phyloP scores from a whole-genome alignment of 805 yeast species.

The Wickerhamiella kurtzmanii region DNA sequence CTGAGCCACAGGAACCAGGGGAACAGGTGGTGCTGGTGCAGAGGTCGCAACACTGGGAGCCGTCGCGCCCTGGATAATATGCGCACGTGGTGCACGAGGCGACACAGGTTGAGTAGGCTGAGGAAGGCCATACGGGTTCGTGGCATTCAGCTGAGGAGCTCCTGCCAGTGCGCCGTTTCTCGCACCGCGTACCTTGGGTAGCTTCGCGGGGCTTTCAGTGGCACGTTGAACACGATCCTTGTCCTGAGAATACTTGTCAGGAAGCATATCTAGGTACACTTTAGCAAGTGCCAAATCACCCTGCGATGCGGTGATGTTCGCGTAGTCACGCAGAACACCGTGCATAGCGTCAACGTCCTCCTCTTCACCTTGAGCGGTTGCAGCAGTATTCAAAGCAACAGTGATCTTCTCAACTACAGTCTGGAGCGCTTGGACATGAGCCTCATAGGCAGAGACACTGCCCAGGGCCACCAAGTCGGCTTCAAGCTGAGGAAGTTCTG shows the following conservation, averaged over 20 bases:
- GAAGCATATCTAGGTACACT: slow-evolving; percentile 53
- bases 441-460: slow-evolving; percentile 54
- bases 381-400: slow-evolving; percentile 38
- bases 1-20: slow-evolving; percentile 7
- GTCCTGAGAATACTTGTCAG: slow-evolving; percentile 52
- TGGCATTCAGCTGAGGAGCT: slow-evolving; percentile 3
- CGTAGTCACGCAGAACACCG: slow-evolving; percentile 64
- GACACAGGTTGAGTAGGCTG: background rate
- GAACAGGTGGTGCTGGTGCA: slow-evolving; percentile 8
- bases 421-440: slow-evolving; percentile 68
- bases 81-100: slow-evolving; percentile 2
- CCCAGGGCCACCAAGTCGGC: slow-evolving; percentile 26
- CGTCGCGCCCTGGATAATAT: background rate
- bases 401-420: slow-evolving; percentile 75
- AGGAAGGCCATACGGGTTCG: background rate
- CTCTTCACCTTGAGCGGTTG: slow-evolving; percentile 20
- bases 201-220: slow-evolving; percentile 21
- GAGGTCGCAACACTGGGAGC: slow-evolving; percentile 1
- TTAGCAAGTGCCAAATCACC: slow-evolving; percentile 78
- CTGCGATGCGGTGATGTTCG: slow-evolving; percentile 61
- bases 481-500: slow-evolving; percentile 46
- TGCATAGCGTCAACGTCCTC: slow-evolving; percentile 34
- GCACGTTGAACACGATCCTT: slow-evolving; percentile 71
- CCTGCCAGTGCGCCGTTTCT: background rate
- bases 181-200: background rate